A percentile compares a stretch with the other conserved stretches of the same genome.
These are phyloP conservation scores for Dioszegia aurantiaca DNA, from an alignment of 768 basidiomycete genomes.

Conservation along the genomic window DNA sequence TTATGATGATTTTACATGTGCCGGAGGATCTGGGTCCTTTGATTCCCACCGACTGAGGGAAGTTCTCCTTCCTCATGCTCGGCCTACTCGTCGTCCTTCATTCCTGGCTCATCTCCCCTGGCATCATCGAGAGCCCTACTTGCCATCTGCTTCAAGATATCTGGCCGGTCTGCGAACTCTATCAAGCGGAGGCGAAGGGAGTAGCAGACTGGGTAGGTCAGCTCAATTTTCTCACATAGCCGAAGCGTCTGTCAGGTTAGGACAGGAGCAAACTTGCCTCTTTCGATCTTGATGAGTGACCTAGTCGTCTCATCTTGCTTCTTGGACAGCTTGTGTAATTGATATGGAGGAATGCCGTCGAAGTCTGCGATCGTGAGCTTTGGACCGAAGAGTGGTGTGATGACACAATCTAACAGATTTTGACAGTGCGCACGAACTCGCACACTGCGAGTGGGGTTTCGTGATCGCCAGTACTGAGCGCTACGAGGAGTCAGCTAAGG, in stretches of 20 bases:
- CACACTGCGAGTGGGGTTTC: conserved; percentile 49
- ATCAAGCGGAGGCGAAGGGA: conserved; percentile 45
- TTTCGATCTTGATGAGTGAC: conserved; percentile 92
- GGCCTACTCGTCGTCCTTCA: conserved; percentile 4
- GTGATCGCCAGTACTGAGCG: conserved; percentile 49
- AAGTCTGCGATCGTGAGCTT: conserved; percentile 62
- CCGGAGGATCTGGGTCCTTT: too few species aligned
- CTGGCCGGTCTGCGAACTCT: conserved; percentile 50
- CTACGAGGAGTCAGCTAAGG: conserved; percentile 17
- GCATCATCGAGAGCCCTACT: conserved; percentile 49
- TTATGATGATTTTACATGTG: too few species aligned
- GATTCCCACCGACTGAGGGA: too few species aligned
- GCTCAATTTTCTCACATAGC: too few species aligned
- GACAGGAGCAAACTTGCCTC: conserved; percentile 59
- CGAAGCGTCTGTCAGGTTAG: too few species aligned
- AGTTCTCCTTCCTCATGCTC: too few species aligned
- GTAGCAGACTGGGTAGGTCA: conserved; percentile 46
- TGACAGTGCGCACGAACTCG: conserved; percentile 53
- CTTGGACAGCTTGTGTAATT: conserved; percentile 59
- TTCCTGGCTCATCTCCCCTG: conserved; percentile 10
- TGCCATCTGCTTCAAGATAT: conserved; percentile 47
- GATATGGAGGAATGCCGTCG: conserved; percentile 63
- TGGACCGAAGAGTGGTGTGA: too few species aligned
- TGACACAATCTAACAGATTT: conserved; percentile 45
- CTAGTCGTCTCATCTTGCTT: conserved; percentile 82